Evolutionary conservation across 306 rosid species (phyloP), one percentile per base, ranked within the genome.

Genomic region (Prunus salicina): DNA sequence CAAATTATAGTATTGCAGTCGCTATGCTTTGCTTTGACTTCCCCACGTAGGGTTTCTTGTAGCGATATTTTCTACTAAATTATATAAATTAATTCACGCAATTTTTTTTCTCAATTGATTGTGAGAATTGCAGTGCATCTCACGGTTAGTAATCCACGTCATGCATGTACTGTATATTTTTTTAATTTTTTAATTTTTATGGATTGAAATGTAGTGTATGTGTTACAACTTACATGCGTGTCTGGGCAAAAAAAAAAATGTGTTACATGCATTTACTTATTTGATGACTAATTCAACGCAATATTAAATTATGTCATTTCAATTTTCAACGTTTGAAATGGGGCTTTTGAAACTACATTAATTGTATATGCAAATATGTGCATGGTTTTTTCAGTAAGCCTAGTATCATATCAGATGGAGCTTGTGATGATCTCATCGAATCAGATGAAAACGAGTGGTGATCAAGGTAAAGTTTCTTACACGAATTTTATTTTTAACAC

Each of bases 381-480:
- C 7, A 12, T 13, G 64, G 19, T 2, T 27, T 6, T 24, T 60
- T 6, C 0, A 6, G 64, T 60, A 9, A 60, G 8, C 8, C 43
- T 34, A 34, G 41, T 34, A 34, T 34, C 8, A 34, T 34, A 18
- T 64, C 22, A 64, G 2, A 8, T 34, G 47, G 62, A 20, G 14
- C 12, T n/a, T 56, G 9, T 20, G 28, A 41, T 41, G 28, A 53
- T 32, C 53, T 13, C 30, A 34, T 12, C 76, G 50, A 20, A 52
- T 71, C 76, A 71, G 4, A 55, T 71, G 65, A 55, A 71, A 55
- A 55, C 52, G 53, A 71, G 5, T 11, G 64, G 20, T n/a, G 8
- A 38, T 51, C 20, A 12, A 20, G 28, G 3, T 51, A 30, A 8
- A 55, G 34, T 72, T 56, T 16, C 53, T 72, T 43, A 16, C 22